Evolutionary conservation across 2,329 filamentous ascomycete species (phyloP), one percentile per base, ranked within the genome.

Genomic region (Alternaria angustiovoidea): DNA sequence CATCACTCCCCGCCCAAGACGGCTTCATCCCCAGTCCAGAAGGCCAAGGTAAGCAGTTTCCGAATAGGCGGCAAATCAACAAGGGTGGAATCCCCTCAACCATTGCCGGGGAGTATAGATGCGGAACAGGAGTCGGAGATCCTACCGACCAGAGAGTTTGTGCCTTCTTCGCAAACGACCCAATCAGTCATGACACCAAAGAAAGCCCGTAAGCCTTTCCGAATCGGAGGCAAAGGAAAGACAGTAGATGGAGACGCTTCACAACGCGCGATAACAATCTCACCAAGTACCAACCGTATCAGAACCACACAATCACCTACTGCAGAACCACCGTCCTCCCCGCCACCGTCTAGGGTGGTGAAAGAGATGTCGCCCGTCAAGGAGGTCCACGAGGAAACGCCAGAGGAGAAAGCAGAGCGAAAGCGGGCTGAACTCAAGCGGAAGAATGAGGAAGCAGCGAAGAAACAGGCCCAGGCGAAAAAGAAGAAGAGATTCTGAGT

Each of bases 391-490:
- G 74, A 77, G 54, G 75, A 78, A 48, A 77, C 83, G 2, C 82
- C 82, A 9, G 79, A 85, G 61, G 82, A 88, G 57, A 82, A 81
- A 54, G 86, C 86, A 3, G 79, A 87, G 62, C 79, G 82, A 54
- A 87, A 83, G 65, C 79, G 87, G 12, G 80, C 84, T 51, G 84
- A 87, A 68, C 70, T 89, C 61, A 88, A 87, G 70, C 79, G 83
- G 18, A 85, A 84, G 68, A 81, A 82, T 28, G 85, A 84, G 64
- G 82, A 80, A 53, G 81, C 82, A 9, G 79, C 73, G 18, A 88
- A 85, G 79, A 89, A 88, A 80, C 75, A 75, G 44, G 71, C 71
- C 5, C 72, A 75, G 38, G 65, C 61, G 11, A 78, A 75, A 61
- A 75, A 73, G 63, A 78, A 77, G 64, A 76, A 71, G 53, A 64